Base-by-base conservation (phyloP, 2,329 filamentous ascomycete species). In the Diaporthe destruens region DNA sequence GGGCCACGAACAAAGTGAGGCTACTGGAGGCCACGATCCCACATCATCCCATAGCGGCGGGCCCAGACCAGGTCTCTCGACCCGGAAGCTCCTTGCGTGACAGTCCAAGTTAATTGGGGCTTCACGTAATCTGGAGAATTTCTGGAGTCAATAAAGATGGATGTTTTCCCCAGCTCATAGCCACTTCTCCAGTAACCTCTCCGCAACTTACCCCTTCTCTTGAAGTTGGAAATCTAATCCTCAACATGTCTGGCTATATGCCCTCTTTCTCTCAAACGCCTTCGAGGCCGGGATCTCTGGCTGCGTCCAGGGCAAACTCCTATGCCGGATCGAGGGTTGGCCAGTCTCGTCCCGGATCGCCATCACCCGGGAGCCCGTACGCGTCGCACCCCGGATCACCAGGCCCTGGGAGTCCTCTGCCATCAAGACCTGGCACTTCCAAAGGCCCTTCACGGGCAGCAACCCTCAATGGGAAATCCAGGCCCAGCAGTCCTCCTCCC, bases 281-380 rank as follows among this genome's bases (percentile, higher is more conserved):
- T 2, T 74, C 72, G 2, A 69, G 72, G 47, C 72, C 72, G 39
- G 72, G 72, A 2, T 74, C 72, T 57, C 71, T 74, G 66, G 72
- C 72, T 4, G 70, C 70, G 23, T 74, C 72, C 44, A 66, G 72
- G 42, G 65, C 70, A 32, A 74, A 74, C 16, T 74, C 72, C 8
- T 72, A 72, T 23, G 71, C 57, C 53, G 56, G 49, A 14, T 74
- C 72, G 8, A 67, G 72, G 34, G 69, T 56, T 20, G 65, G 61
- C 34, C 14, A 29, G 1, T 71, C 69, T 7, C 49, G 47, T 18
- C 70, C 70, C 23, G 42, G 20, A n/a, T 66, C 57, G 12, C 69
- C 69, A 36, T 34, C 54, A 25, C 61, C 61, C 18, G 61, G 61
- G 20, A 66, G 61, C 2, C 61, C 61, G 8, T 66, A 53, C 14